Evolutionary conservation across 2,329 filamentous ascomycete genomes (phyloP).

Genomic region (Pestalotiopsis sp.): DNA sequence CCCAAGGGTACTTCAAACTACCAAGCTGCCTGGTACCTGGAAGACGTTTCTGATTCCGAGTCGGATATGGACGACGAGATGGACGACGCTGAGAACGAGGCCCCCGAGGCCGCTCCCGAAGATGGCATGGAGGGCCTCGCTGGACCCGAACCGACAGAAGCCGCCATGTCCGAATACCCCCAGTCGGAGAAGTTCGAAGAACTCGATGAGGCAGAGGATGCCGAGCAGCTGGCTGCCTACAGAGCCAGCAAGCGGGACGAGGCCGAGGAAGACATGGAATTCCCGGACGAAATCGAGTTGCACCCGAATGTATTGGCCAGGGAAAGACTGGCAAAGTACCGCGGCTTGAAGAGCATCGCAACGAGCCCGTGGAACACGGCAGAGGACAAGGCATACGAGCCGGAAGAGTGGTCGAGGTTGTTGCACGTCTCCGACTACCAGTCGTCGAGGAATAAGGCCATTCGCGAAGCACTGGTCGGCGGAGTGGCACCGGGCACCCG

Average conservation of each 20-base stretch:
- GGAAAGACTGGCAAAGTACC: constrained; percentile 83
- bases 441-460: constrained; percentile 73
- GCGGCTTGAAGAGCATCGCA: constrained; percentile 88
- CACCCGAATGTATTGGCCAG: constrained; percentile 84
- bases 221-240: constrained; percentile 79
- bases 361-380: constrained; percentile 87
- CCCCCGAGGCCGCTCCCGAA: constrained; percentile 64
- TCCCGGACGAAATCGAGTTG: constrained; percentile 95
- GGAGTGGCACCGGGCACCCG: constrained; percentile 83
- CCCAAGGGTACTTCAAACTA: constrained; percentile 93
- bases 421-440: constrained; percentile 91
- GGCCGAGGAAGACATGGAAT: constrained; percentile 88
- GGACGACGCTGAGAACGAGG: constrained; percentile 41
- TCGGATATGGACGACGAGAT: constrained; percentile 68
- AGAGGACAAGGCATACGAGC: constrained; percentile 85
- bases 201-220: constrained; percentile 79
- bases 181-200: constrained; percentile 91
- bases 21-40: constrained; percentile 90
- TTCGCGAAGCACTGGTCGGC: constrained; percentile 84
- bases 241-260: constrained; percentile 78
- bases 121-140: constrained; percentile 78
- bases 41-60: constrained; percentile 80
- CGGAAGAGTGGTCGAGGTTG: constrained; percentile 85
- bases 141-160: constrained; percentile 72
- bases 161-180: constrained; percentile 83